Evolutionary conservation across 805 yeast genomes (phyloP).

Genomic region (Maudiozyma barnettii): DNA sequence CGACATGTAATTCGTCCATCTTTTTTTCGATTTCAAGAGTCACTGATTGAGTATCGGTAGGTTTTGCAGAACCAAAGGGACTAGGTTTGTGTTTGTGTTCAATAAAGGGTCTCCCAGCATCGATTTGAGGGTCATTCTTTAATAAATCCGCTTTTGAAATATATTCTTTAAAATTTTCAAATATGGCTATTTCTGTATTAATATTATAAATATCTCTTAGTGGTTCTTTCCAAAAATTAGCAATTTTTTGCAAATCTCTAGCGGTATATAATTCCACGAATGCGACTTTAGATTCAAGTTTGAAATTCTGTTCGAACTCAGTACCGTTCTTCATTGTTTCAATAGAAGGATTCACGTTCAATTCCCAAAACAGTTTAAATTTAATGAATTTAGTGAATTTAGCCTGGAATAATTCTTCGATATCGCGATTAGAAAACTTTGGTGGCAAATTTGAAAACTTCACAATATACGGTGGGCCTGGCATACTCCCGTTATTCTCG

Average conservation of each 20-base stretch:
- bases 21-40: conserved; percentile 52
- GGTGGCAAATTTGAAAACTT: conserved; percentile 55
- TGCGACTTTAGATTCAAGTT: conserved; percentile 39
- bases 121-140: conserved; percentile 19
- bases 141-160: conserved; percentile 18
- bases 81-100: conserved; percentile 37
- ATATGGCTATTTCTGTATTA: conserved; percentile 30
- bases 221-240: conserved; percentile 24
- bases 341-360: conserved; percentile 54
- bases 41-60: conserved; percentile 66
- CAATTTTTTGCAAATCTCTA: conserved; percentile 29
- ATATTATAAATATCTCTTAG: conserved; percentile 31
- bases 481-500: conserved; percentile 2
- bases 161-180: conserved; percentile 32
- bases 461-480: conserved; percentile 53
- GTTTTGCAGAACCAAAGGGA: conserved; percentile 81
- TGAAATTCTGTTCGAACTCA: conserved; percentile 48
- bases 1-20: conserved; percentile 35
- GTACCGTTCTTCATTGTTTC: conserved; percentile 44
- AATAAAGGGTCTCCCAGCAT: conserved; percentile 19
- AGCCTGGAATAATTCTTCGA: conserved; percentile 53
- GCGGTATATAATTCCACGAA: conserved; percentile 41
- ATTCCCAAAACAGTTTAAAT: conserved; percentile 53
- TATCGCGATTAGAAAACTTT: conserved; percentile 38
- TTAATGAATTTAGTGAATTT: conserved; percentile 50